phyloP scores from a whole-genome alignment of 2,329 filamentous ascomycete species.

The Fonsecaea nubica region DNA sequence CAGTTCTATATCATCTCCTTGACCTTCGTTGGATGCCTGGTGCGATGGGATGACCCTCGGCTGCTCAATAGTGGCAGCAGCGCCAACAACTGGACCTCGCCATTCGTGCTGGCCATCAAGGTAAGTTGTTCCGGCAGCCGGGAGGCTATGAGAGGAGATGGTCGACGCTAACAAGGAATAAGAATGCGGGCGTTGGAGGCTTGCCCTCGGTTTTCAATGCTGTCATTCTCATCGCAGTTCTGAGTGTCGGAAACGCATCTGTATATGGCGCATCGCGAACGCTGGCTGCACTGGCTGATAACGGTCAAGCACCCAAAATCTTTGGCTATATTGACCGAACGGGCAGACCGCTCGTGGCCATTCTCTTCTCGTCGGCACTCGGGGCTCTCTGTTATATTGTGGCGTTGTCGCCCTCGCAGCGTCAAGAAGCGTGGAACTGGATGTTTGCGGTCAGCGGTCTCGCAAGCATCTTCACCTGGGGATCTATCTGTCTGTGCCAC shows the following conservation, averaged over 20 bases:
- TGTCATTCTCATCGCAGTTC: constrained; percentile 88
- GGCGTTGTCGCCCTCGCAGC: constrained; percentile 43
- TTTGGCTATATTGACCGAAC: constrained; percentile 81
- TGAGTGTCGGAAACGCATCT: constrained; percentile 89
- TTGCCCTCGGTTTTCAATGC: constrained; percentile 89
- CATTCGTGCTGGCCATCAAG: constrained; percentile 87
- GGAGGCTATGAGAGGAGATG: background rate
- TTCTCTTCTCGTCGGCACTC: constrained; percentile 68
- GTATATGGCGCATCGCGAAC: constrained; percentile 92
- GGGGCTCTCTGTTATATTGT: constrained; percentile 79
- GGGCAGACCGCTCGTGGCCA: constrained; percentile 78
- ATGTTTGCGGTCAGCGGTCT: constrained; percentile 77
- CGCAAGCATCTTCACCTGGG: constrained; percentile 75
- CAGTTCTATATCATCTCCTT: constrained; percentile 83
- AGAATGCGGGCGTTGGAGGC: constrained; percentile 78
- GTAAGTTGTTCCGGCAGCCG: background rate
- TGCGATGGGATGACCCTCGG: constrained; percentile 71
- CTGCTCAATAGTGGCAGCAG: constrained; percentile 66
- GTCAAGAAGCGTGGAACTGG: constrained; percentile 72
- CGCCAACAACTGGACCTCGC: constrained; percentile 75
- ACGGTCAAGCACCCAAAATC: constrained; percentile 77
- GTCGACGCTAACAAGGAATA: constrained; percentile 33
- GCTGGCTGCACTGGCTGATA: constrained; percentile 85
- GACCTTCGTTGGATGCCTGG: constrained; percentile 78
- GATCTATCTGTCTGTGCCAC: constrained; percentile 56